Conservation (phyloP, 306 rosid genomes). For the Quercus variabilis region DNA sequence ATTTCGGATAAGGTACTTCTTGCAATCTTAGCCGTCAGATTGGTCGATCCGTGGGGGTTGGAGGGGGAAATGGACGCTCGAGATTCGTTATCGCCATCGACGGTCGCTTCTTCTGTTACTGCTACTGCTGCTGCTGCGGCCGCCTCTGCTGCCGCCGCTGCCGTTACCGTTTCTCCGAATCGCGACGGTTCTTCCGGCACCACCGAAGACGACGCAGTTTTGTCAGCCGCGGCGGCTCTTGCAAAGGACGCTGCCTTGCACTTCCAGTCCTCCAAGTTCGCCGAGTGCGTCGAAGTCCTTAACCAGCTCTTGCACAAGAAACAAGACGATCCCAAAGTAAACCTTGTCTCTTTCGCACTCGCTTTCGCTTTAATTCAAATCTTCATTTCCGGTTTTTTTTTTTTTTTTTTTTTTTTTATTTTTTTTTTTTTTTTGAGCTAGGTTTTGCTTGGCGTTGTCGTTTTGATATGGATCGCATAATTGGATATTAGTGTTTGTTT, state of each 20-base stretch:
- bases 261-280: constrained; percentile 82
- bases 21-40: constrained; percentile 25
- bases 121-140: too few species aligned
- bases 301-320: constrained; percentile 72
- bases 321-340: constrained; percentile 85
- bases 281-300: constrained; percentile 67
- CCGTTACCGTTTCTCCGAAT: constrained; percentile 24
- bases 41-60: constrained; percentile 50
- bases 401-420: not conserved
- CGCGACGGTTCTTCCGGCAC: constrained; percentile 58
- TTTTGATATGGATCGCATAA: not conserved
- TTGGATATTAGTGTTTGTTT: not conserved
- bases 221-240: constrained; percentile 48
- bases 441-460: not conserved
- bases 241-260: constrained; percentile 83
- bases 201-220: constrained; percentile 66
- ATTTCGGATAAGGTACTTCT: constrained; percentile 18
- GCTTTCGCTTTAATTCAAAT: constrained; percentile 1
- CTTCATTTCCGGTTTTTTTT: not conserved
- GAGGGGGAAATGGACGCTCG: constrained; percentile 57
- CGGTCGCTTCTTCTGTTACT: too few species aligned
- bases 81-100: constrained; percentile 44
- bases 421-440: not conserved
- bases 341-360: not conserved
- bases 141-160: too few species aligned